Conservation (phyloP, 257 asterid species). For the Solanum pinnatisectum region DNA sequence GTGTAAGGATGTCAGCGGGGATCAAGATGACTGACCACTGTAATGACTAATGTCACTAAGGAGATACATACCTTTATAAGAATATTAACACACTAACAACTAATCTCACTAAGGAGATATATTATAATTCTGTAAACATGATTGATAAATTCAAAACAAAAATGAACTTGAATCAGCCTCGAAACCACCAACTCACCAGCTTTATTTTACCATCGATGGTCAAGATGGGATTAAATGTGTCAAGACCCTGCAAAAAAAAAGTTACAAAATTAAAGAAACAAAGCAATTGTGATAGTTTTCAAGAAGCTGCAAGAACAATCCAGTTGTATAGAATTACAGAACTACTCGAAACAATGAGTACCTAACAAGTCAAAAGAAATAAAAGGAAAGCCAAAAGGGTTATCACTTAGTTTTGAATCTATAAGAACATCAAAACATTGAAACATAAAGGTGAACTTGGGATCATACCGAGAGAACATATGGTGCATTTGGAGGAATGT, state of each 20-base stretch:
- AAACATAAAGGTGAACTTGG: neutral
- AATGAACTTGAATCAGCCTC: neutral
- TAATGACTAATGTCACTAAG: neutral
- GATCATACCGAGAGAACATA: conserved; percentile 54
- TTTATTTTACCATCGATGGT: conserved; percentile 64
- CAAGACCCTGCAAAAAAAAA: conserved; percentile 48
- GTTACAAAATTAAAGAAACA: neutral
- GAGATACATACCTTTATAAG: neutral
- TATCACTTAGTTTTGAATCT: neutral
- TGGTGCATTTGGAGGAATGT: conserved; percentile 62
- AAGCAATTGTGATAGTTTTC: neutral
- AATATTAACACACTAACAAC: neutral
- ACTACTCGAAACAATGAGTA: neutral
- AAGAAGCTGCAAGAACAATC: neutral
- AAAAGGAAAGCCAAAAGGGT: neutral
- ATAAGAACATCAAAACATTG: neutral
- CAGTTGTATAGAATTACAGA: neutral
- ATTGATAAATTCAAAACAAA: neutral
- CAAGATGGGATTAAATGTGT: conserved; percentile 73
- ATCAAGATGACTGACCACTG: neutral
- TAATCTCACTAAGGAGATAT: neutral
- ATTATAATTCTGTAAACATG: neutral
- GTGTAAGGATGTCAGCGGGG: neutral
- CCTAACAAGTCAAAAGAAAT: neutral
- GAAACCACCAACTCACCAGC: conserved; percentile 44